Evolutionary conservation across 2,329 filamentous ascomycete genomes (phyloP).

Genomic region (Colletotrichum liaoningense): DNA sequence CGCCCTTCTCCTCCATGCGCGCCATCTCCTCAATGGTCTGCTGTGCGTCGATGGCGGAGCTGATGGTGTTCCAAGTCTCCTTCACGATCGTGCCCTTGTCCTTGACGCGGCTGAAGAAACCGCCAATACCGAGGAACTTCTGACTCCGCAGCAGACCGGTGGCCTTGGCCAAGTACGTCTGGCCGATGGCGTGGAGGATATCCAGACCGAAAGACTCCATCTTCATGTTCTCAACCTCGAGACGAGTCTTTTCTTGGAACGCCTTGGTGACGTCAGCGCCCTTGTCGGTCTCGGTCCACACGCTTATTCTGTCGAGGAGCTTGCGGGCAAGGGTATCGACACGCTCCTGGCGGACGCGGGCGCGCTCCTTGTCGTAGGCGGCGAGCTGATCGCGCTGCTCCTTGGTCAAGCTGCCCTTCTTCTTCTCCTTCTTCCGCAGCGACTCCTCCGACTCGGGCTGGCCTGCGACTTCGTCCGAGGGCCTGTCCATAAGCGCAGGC

Average conservation of each 20-base stretch:
- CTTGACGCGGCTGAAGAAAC: constrained; percentile 93
- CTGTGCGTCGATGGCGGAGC: constrained; percentile 94
- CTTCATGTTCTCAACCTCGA: constrained; percentile 98
- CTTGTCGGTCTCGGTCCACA: constrained; percentile 99
- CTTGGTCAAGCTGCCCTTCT: constrained; percentile 86
- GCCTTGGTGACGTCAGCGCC: constrained; percentile 83
- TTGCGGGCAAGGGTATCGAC: constrained; percentile 87
- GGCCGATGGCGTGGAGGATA: constrained; percentile 93
- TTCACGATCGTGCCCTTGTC: constrained; percentile 98
- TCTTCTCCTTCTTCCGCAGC: constrained; percentile 73
- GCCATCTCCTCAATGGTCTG: constrained; percentile 99
- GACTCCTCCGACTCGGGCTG: constrained; percentile 74
- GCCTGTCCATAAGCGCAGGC: constrained; percentile 86
- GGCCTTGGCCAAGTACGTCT: constrained; percentile 90
- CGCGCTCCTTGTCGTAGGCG: constrained; percentile 88
- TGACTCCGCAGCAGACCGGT: constrained; percentile 91
- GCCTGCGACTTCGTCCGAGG: constrained; percentile 78
- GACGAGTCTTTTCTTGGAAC: constrained; percentile 92
- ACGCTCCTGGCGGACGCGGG: constrained; percentile 86
- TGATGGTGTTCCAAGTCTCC: constrained; percentile 98
- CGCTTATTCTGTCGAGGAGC: constrained; percentile 86
- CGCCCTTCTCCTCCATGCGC: constrained; percentile 91
- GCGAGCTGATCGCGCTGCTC: constrained; percentile 94
- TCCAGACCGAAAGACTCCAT: constrained; percentile 99
- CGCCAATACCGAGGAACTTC: constrained; percentile 95